Evolutionary conservation across 306 rosid species (phyloP).

Genomic region (Delonix regia): DNA sequence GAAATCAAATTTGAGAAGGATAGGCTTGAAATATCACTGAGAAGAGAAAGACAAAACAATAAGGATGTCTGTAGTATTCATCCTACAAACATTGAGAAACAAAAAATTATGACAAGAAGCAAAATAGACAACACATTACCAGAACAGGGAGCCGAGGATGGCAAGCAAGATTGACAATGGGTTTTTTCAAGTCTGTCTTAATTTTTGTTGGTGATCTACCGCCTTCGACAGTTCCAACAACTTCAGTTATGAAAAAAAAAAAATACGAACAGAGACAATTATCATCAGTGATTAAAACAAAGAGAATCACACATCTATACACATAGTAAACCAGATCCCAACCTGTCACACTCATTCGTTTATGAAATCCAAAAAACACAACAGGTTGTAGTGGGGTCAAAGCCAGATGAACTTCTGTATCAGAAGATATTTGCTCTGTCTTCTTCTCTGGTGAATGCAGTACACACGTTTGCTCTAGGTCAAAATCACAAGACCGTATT

Average conservation of each 20-base stretch:
- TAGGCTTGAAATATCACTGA: conserved; percentile 26
- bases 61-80: conserved; percentile 20
- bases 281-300: conserved; percentile 19
- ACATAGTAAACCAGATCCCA: conserved; percentile 28
- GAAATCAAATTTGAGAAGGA: conserved; percentile 27
- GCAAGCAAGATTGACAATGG: conserved; percentile 95
- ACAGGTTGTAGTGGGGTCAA: conserved; percentile 86
- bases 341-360: conserved; percentile 98
- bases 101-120: conserved; percentile 15
- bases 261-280: conserved; percentile 25
- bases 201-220: conserved; percentile 95
- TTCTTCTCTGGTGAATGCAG: conserved; percentile 96
- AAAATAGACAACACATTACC: conserved; percentile 50
- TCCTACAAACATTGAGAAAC: conserved; percentile 27
- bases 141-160: conserved; percentile 97
- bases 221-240: conserved; percentile 98
- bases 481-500: conserved; percentile 94
- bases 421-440: conserved; percentile 77
- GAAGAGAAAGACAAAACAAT: conserved; percentile 25
- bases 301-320: conserved; percentile 14
- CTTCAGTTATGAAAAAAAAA: conserved; percentile 55
- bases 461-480: conserved; percentile 93
- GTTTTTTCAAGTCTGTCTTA: conserved; percentile 95
- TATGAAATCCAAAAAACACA: conserved; percentile 92
- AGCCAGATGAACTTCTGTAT: conserved; percentile 94